Evolutionary conservation across 1,139 yeast species (phyloP).

Genomic region (Yamadazyma trypodendri): DNA sequence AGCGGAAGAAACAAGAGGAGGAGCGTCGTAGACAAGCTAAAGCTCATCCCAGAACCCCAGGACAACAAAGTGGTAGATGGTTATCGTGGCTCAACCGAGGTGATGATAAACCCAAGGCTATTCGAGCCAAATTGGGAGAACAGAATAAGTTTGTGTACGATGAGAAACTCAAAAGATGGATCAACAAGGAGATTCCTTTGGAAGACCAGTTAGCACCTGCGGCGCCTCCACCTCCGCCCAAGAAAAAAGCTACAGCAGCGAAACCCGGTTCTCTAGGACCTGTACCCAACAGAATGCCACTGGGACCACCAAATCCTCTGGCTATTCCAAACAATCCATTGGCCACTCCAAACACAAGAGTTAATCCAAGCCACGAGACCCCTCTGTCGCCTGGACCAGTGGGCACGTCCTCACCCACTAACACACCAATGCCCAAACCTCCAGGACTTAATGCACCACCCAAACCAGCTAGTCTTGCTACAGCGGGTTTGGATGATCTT

Average conservation of each 20-base stretch:
- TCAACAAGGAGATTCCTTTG: constrained; percentile 67
- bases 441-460: neutral
- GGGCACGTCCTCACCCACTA: constrained; percentile 3
- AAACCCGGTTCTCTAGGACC: constrained; percentile 14
- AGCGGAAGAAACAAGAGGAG: constrained; percentile 14
- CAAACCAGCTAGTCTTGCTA: constrained; percentile 29
- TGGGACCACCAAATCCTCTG: constrained; percentile 6
- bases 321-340: neutral
- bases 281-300: constrained; percentile 8
- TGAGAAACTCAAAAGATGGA: constrained; percentile 84
- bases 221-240: constrained; percentile 77
- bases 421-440: constrained; percentile 6
- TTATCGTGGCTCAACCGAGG: constrained; percentile 47
- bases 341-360: constrained; percentile 1
- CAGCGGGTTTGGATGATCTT: constrained; percentile 68
- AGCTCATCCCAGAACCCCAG: constrained; percentile 11
- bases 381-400: constrained; percentile 1
- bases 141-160: constrained; percentile 74
- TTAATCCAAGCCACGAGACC: neutral
- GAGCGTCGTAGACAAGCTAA: constrained; percentile 13
- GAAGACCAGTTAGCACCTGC: constrained; percentile 63
- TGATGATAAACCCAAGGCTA: constrained; percentile 69
- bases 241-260: constrained; percentile 34
- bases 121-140: constrained; percentile 85
- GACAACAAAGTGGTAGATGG: constrained; percentile 39